Base-by-base conservation (phyloP, 306 rosid species). In the Echinosophora koreensis region DNA sequence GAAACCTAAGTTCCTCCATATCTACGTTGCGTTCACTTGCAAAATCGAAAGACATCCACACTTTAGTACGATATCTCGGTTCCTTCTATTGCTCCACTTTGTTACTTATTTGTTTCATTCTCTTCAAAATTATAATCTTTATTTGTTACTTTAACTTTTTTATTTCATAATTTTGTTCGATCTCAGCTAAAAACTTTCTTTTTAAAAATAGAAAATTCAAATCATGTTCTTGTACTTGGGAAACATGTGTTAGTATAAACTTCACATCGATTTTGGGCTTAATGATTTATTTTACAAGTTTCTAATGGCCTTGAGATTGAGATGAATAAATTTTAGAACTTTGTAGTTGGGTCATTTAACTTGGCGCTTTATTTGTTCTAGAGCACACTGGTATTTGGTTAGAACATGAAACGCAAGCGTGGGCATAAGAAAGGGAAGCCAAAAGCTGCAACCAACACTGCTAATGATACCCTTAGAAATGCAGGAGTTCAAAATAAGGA, bases 361-460 rank as follows among this genome's bases (percentile, higher is more conserved):
- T 30, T 73, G 16, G 71, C 5, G 39, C 17, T 80, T 68, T 49
- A 54, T 80, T 77, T 77, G 77, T 47, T 77, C 64, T 60, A 10
- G 79, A 59, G n/a, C 47, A 42, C 37, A 55, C 16, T 58, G 52
- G 41, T 34, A 4, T 77, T 44, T 44, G 44, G 69, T 50, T 67
- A 49, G 74, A 81, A 85, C 64, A 94, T 92, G 98, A 95, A 95
- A 84, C 95, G 97, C 30, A 94, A 92, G 83, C 90, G 98, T 22
- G 96, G 92, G 39, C 88, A 87, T 81, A 92, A 90, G 90, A 88
- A 90, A 74, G 88, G 86, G 79, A 92, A 90, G 77, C 34, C 73
- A 32, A 94, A 90, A 84, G 82, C 65, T 15, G 70, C n/a, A 22
- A 52, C 46, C 27, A 74, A 67, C 17, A 64, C 63, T 85, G 83